These are phyloP conservation scores for Russula sp. DNA, from an alignment of 768 basidiomycete genomes.

Conservation along the genomic window DNA sequence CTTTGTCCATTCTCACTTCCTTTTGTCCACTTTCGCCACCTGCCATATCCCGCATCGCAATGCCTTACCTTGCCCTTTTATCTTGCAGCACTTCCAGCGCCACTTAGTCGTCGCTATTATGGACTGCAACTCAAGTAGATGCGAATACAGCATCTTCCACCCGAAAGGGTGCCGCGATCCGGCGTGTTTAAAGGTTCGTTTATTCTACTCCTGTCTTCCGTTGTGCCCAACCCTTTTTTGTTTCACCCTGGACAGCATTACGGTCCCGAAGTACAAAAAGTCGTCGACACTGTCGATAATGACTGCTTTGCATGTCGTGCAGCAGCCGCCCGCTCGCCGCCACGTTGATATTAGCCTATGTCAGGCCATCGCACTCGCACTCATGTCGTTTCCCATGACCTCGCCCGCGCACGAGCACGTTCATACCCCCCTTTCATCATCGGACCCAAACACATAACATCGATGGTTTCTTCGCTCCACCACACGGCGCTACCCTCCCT, in stretches of 20 bases:
- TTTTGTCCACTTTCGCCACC: slow-evolving; percentile 1
- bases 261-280: slow-evolving; percentile 64
- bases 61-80: not conserved
- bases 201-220: not conserved
- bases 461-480: slow-evolving; percentile 3
- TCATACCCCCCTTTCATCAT: slow-evolving; percentile 23
- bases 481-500: slow-evolving; percentile 14
- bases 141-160: slow-evolving; percentile 63
- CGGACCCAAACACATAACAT: slow-evolving; percentile 16
- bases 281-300: slow-evolving; percentile 68
- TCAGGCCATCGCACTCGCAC: not conserved
- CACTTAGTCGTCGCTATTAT: slow-evolving; percentile 69
- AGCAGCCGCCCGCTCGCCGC: slow-evolving; percentile 42
- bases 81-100: slow-evolving; percentile 69
- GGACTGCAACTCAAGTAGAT: slow-evolving; percentile 65
- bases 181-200: slow-evolving; percentile 55
- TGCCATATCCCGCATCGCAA: slow-evolving; percentile 22
- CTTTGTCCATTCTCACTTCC: not conserved
- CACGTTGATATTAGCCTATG: slow-evolving; percentile 8
- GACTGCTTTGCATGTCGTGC: slow-evolving; percentile 68
- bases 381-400: not conserved
- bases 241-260: slow-evolving; percentile 47
- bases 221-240: not conserved
- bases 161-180: slow-evolving; percentile 52
- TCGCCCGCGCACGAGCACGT: not conserved